Base-by-base conservation (phyloP, 2,329 filamentous ascomycete genomes). In the Aureobasidium sp. region DNA sequence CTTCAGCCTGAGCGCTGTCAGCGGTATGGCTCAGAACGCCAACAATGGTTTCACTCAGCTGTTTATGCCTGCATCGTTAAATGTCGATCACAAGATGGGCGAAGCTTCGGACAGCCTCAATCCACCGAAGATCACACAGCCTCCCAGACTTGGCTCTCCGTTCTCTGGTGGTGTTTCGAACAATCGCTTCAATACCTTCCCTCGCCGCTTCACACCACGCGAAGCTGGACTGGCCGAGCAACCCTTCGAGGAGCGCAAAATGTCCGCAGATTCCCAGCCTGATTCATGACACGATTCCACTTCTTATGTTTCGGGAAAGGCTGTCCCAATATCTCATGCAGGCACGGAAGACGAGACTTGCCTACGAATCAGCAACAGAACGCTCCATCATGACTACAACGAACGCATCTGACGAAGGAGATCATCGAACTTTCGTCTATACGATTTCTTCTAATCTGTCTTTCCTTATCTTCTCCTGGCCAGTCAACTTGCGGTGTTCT, bases 1-100 rank as follows among this genome's bases (percentile, higher is more conserved):
- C 61, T 85, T 84, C 67, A 87, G 83, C 51, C 77, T 83, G 27
- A 81, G 84, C 55, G 82, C 84, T 58, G 79, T 83, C 63, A 78
- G 77, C 64, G 77, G 57, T 13, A 42, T 51, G 57, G 26, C 9
- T 77, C 32, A 76, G 79, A 57, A 79, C 75, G 67, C 73, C 57
- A 77, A 80, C 42, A 58, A 23, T 23, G n/a, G 17, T 8, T 50
- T 58, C 75, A 86, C 37, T 76, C 82, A 48, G 77, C 74, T 85
- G 4, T 84, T 85, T 68, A 80, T 78, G 4, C 81, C 81, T 7
- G 78, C 78, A 39, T 41, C 66, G 6, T 41, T 34, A 13, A 32
- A 47, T 39, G 51, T 47, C 15, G 63, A 61, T 47, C 39, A 57
- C 37, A 56, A 29, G 17, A 66, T 68, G 12, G 74, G 71, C 29